Conservation (phyloP, 2,329 filamentous ascomycete species). For the Colletotrichum gigasporum region DNA sequence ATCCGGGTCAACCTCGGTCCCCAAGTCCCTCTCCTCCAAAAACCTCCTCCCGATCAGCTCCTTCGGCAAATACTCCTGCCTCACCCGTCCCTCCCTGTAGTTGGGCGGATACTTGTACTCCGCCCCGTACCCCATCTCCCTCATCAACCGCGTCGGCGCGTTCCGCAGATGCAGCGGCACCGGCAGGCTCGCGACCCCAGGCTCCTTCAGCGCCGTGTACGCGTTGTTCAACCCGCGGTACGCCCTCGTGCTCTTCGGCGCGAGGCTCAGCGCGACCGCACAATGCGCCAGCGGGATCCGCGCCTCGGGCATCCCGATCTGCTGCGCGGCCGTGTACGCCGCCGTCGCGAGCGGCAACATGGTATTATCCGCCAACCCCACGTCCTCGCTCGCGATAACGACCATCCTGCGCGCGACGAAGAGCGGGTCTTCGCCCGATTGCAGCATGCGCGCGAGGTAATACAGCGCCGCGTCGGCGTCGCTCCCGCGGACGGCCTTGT, state of each 20-base stretch:
- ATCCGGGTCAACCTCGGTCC: conserved; percentile 79
- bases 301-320: conserved; percentile 94
- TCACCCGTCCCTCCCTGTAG: conserved; percentile 82
- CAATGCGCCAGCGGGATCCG: conserved; percentile 92
- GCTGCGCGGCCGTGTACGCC: conserved; percentile 87
- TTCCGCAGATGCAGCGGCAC: conserved; percentile 91
- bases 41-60: conserved; percentile 76
- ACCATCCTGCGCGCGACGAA: conserved; percentile 94
- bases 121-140: conserved; percentile 87
- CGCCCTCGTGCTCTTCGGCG: conserved; percentile 86
- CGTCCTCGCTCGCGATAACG: conserved; percentile 93
- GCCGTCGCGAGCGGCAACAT: conserved; percentile 87
- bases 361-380: conserved; percentile 87
- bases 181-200: conserved; percentile 81
- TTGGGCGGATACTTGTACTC: conserved; percentile 98
- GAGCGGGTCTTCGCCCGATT: conserved; percentile 91
- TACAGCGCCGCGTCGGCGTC: conserved; percentile 91
- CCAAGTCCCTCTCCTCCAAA: conserved; percentile 82
- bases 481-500: conserved; percentile 91
- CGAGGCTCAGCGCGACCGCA: conserved; percentile 80
- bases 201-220: conserved; percentile 80
- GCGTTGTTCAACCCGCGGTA: conserved; percentile 87
- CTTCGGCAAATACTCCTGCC: conserved; percentile 90
- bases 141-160: conserved; percentile 92
- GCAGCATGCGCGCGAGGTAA: conserved; percentile 94